Evolutionary conservation across 1,284 basidiomycete species (phyloP), one percentile per base, ranked within the genome.

Genomic region (Ustilago trichophora): DNA sequence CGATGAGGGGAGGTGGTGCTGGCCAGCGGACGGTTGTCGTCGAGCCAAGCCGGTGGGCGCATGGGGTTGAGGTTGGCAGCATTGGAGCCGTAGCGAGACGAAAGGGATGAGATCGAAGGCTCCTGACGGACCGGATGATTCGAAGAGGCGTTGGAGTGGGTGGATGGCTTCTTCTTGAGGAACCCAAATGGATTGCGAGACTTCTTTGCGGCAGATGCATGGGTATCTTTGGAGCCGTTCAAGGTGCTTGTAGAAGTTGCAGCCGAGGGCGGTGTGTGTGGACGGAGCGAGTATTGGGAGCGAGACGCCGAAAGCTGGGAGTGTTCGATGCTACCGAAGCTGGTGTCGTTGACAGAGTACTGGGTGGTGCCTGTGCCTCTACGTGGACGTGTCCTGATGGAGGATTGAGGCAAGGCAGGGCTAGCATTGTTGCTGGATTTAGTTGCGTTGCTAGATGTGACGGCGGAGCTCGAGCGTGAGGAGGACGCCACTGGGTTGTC

Each of bases 131-230:
- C 57, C 29, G 37, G 56, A 16, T 43, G 40, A 36, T 44, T 43
- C 16, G 66, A 52, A 21, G 70, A 66, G 21, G 43, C 37, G n/a
- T 51, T 51, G 35, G 54, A 46, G 13, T 64, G 45, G 24, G 53
- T 37, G 6, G 67, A 60, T 10, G 56, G 31, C 56, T 76, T 76
- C 63, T 76, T 76, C 22, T 71, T 72, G 26, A 76, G 55, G 43
- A 76, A 76, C 25, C 65, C 60, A 26, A 76, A 72, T 1, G 74
- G 74, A 25, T 76, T 76, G 54, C 73, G 67, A 35, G 72, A 63
- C 43, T 57, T 69, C 33, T 69, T 72, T 21, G 42, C 47, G 22
- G 51, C 43, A 13, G 34, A 36, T 18, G 51, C 29, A 21, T 55
- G 50, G 24, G 49, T 35, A 25, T 64, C 47, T 29, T 54, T 57